These are phyloP conservation scores for Myriosclerotinia curreyana DNA, from an alignment of 2,329 filamentous ascomycete species.

Conservation along the genomic window DNA sequence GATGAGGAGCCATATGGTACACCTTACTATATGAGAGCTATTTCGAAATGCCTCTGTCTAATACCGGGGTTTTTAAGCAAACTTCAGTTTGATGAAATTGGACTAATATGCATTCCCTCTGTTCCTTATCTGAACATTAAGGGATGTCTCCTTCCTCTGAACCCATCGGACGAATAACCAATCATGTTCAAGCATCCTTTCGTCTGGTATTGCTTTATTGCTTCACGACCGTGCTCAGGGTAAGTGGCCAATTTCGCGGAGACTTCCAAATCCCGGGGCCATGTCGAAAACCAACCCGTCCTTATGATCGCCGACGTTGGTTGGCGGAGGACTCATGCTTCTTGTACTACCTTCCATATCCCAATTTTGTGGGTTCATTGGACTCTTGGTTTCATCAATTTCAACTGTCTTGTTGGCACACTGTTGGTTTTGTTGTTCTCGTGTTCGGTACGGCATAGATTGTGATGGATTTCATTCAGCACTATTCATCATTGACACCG, in stretches of 20 bases:
- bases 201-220: not conserved
- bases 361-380: not conserved
- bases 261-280: not conserved
- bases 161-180: conserved; percentile 5
- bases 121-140: not conserved
- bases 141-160: not conserved
- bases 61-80: not conserved
- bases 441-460: conserved; percentile 8
- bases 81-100: conserved; percentile 2
- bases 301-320: conserved; percentile 1
- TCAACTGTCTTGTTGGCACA: not conserved
- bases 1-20: not conserved
- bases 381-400: not conserved
- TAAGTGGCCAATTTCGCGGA: conserved; percentile 16
- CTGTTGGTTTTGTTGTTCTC: conserved; percentile 5
- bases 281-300: not conserved
- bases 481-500: not conserved
- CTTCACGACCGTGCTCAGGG: not conserved
- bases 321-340: not conserved
- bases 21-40: not conserved
- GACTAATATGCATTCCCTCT: not conserved
- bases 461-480: conserved; percentile 4
- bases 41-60: not conserved
- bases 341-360: not conserved
- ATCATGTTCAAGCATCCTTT: not conserved